Evolutionary conservation across 1,284 basidiomycete species (phyloP).

Genomic region (Blastosporella zonata): DNA sequence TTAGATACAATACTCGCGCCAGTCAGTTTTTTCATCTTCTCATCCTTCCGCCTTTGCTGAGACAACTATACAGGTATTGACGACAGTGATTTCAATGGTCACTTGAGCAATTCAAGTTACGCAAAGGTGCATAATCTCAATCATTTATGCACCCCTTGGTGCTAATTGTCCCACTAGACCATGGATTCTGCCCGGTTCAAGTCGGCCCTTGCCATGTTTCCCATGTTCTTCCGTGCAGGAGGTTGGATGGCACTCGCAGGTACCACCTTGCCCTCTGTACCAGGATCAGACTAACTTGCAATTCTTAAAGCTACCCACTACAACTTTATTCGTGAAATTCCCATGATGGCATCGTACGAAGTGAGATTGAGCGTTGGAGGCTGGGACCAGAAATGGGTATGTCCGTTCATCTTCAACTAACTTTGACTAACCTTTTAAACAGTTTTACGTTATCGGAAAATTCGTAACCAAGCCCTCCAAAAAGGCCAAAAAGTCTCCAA

Average conservation of each 20-base stretch:
- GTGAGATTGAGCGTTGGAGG: slow-evolving; percentile 62
- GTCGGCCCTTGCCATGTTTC: slow-evolving; percentile 48
- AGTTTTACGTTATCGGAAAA: slow-evolving; percentile 65
- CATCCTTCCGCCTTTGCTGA: background rate
- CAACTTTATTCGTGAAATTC: slow-evolving; percentile 77
- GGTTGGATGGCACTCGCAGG: slow-evolving; percentile 73
- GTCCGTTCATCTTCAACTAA: background rate
- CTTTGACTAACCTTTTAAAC: background rate
- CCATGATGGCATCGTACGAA: slow-evolving; percentile 68
- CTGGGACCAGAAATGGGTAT: slow-evolving; percentile 88
- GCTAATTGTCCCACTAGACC: slow-evolving; percentile 25
- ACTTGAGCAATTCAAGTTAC: slow-evolving; percentile 77
- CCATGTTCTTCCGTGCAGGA: slow-evolving; percentile 60
- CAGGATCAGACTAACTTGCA: background rate
- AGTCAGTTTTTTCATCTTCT: slow-evolving; percentile 39
- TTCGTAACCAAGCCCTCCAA: slow-evolving; percentile 62
- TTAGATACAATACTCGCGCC: slow-evolving; percentile 48
- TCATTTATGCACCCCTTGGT: background rate
- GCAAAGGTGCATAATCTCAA: slow-evolving; percentile 52
- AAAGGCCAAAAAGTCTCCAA: slow-evolving; percentile 22
- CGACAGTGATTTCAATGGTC: slow-evolving; percentile 68
- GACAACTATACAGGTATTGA: slow-evolving; percentile 46
- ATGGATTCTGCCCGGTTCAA: slow-evolving; percentile 43
- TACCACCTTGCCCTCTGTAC: slow-evolving; percentile 19
- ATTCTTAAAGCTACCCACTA: slow-evolving; percentile 59